Evolutionary conservation across 352 stramenopile species (phyloP), one percentile per base, ranked within the genome.

Genomic region (Aphanomyces cochlioides): DNA sequence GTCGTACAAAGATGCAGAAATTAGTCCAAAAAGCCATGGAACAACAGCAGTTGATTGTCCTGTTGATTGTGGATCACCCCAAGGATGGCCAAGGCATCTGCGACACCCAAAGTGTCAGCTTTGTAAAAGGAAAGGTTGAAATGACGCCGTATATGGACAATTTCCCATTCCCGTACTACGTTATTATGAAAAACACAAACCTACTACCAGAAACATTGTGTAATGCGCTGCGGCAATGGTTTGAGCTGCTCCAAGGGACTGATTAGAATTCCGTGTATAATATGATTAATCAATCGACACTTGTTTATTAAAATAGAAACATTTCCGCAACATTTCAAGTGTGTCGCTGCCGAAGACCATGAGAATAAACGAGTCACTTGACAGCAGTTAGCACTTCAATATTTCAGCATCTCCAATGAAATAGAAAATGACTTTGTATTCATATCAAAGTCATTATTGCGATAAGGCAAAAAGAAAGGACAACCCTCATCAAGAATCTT

Each of bases 151-250:
- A 99, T 83, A 90, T 99, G 40, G 98, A 99, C 71, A 98, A 99
- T 80, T 99, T 99, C 75, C 98, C 98, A 47, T 99, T 99, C 83
- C 97, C 98, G 57, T 99, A 99, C 81, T 99, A 99, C 76, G 90
- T 99, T 60, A 78, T 99, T 47, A 79, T 99, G 21, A 90, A 95
- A 4, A 95, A 98, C 66, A 96, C 99, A 47, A 78, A 88, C 36
- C 81, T 95, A 72, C 83, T 99, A 45, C 98, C 98, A 17, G 97
- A 99, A 76, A 98, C 99, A 43, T 83, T 99, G n/a, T 98, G 96
- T 17, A 97, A 99, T 79, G 97, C 96, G 37, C 82, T 99, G 7
- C 95, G 96, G 57, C 98, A 99, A 78, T 99, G 98, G 98, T 99
- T 99, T 77, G 97, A 99, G 85, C 97, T 99, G 82, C 77, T 95